These are phyloP conservation scores for Hemileccinum impolitum DNA, from an alignment of 768 basidiomycete species.

Conservation along the genomic window DNA sequence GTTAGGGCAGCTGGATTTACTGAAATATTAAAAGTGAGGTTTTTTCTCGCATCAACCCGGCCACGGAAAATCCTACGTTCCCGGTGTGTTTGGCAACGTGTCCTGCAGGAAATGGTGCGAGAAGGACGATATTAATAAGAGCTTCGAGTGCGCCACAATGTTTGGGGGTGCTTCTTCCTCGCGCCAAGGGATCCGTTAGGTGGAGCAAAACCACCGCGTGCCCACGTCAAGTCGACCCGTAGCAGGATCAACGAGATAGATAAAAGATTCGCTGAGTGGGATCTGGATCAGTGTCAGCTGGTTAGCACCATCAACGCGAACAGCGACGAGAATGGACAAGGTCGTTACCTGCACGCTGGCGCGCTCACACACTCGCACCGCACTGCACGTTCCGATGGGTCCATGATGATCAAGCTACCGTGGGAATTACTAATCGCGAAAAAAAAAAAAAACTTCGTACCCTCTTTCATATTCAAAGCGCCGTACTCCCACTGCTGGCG, in stretches of 20 bases:
- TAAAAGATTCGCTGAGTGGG: constrained; percentile 2
- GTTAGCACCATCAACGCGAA: neutral
- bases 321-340: constrained; percentile 1
- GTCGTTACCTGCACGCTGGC: constrained; percentile 1
- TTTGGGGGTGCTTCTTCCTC: neutral
- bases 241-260: neutral
- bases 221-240: constrained; percentile 5
- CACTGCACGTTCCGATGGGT: too few species aligned
- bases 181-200: neutral
- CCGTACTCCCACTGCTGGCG: constrained; percentile 1
- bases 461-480: neutral
- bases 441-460: constrained; percentile 1
- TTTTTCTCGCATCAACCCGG: constrained; percentile 1
- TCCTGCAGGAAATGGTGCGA: neutral
- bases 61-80: neutral
- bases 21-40: constrained; percentile 4
- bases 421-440: constrained; percentile 11
- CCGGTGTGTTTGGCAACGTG: neutral
- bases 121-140: neutral
- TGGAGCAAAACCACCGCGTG: neutral
- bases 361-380: too few species aligned
- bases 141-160: neutral
- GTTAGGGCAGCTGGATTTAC: neutral
- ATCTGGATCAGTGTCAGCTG: constrained; percentile 4
- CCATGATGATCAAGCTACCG: neutral